phyloP scores from a whole-genome alignment of 2,329 filamentous ascomycete species.

The Metarhizium humberi region DNA sequence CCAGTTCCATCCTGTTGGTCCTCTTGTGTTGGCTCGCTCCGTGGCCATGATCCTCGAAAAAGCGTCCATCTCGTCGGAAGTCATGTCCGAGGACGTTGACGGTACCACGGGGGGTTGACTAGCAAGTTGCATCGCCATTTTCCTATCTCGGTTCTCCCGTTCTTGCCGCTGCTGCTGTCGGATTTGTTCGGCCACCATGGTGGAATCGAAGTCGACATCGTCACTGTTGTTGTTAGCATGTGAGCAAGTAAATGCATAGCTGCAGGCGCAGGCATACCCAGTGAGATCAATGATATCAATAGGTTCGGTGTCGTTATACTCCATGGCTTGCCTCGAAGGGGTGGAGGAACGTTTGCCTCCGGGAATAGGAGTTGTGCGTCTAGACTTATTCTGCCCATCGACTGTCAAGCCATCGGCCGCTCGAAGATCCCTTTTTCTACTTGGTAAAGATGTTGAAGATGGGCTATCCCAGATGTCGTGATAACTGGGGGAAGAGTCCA shows the following conservation, averaged over 20 bases:
- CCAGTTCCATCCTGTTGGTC: neutral
- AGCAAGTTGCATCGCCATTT: conserved; percentile 19
- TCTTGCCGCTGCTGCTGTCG: conserved; percentile 22
- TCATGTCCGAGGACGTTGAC: neutral
- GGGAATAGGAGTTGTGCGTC: conserved; percentile 18
- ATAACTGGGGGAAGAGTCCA: neutral
- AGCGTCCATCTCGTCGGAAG: conserved; percentile 10
- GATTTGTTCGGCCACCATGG: conserved; percentile 23
- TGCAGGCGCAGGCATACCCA: conserved; percentile 19
- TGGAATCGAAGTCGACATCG: conserved; percentile 21
- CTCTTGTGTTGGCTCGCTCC: conserved; percentile 12
- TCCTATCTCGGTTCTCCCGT: conserved; percentile 18
- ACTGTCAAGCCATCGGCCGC: conserved; percentile 10
- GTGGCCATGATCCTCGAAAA: conserved; percentile 20
- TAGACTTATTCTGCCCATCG: conserved; percentile 20
- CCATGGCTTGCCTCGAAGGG: neutral
- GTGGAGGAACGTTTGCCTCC: neutral
- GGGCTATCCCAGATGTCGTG: conserved; percentile 5
- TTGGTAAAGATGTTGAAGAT: conserved; percentile 13
- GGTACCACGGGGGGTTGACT: conserved; percentile 8
- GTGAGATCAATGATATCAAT: conserved; percentile 32
- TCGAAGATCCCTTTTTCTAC: conserved; percentile 19
- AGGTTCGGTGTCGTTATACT: conserved; percentile 2
- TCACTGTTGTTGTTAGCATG: conserved; percentile 17
- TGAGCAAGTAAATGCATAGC: neutral